Base-by-base conservation (phyloP, 306 rosid species). In the Glycine tomentella region DNA sequence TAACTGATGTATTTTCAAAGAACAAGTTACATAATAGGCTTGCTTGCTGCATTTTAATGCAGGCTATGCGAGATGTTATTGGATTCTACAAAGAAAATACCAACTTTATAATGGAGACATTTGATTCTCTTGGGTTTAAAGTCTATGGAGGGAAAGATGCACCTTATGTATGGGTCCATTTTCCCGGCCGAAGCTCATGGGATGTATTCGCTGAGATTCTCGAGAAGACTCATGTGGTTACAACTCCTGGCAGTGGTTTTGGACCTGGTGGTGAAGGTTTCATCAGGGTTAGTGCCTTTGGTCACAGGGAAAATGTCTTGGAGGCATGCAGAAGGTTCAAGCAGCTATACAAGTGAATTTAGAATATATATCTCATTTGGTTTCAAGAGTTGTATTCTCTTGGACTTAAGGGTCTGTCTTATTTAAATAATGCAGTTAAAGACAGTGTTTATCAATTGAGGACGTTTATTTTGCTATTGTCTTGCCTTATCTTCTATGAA, bases 221-320 rank as follows among this genome's bases (percentile, higher is more conserved):
- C 66, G 98, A 96, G 81, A 96, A 92, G 89, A 96, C 98, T 9
- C 98, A 96, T 2, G 93, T 96, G 15, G 98, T 96, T 16, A 92
- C 98, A 44, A 93, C 98, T 5, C 99, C 98, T 2, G 99, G 98
- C 51, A 93, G 99, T 65, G 99, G 99, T 58, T 96, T 96, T 14
- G 99, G 99, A 84, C 97, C 97, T 3, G 98, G 93, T 3, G 99
- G 98, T 8, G 98, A 96, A 86, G 97, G 98, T 50, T 93, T 93
- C 9, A 3, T 96, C 80, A 87, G 99, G 84, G 97, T 93, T 50
- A 96, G 98, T 25, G 95, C 99, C 53, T 96, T 96, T 36, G 98
- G 98, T 75, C 99, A 88, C 84, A 73, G 97, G 81, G 89, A 83
- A 65, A 93, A 91, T 45, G 56, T 96, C 77, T 78, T 96, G 87